Base-by-base conservation (phyloP, 345 rosid genomes). In the Gossypium australe region DNA sequence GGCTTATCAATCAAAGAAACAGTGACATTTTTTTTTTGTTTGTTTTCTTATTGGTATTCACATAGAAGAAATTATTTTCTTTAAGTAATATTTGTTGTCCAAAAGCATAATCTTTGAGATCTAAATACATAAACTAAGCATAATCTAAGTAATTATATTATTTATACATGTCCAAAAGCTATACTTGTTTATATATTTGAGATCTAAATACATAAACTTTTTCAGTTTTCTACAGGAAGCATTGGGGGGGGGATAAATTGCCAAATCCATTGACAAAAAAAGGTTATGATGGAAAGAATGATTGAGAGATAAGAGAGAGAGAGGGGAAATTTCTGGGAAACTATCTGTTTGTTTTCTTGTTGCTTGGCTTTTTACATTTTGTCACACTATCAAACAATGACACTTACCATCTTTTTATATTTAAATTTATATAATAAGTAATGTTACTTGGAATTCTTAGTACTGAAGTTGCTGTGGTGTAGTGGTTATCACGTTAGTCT, bases 401-500 rank as follows among this genome's bases (percentile, higher is more conserved):
- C 20, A 5, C 41, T 34, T 34, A 1, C 0, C 7, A 34, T 29
- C 34, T 3, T 29, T 29, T 27, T 27, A 27, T 27, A 27, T 34
- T 34, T 34, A 0, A 34, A 34, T 34, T 34, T 34, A 34, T 5
- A 34, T 34, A 34, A 34, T 34, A 34, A 34, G 41, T 1, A 1
- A 4, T 1, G 0, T 5, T 34, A 5, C 7, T 34, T 34, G 41
- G 41, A 4, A 0, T 0, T 0, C 1, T 6, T 5, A 0, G 0
- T 11, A 22, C 2, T 14, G 0, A 22, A 3, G 51, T 64, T 80
- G 77, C 70, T 76, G 83, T 78, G 83, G 86, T 78, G 82, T 76
- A 83, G 84, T 83, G 86, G 86, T 83, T 80, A 78, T 83, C 82
- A 78, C 77, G 82, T 71, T 78, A 69, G 79, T 66, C 67, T 84